Percentiles rank a stretch among this genome's conserved stretches.
phyloP scores from a whole-genome alignment of 1,284 basidiomycete genomes.

The Calocybe gambosa region DNA sequence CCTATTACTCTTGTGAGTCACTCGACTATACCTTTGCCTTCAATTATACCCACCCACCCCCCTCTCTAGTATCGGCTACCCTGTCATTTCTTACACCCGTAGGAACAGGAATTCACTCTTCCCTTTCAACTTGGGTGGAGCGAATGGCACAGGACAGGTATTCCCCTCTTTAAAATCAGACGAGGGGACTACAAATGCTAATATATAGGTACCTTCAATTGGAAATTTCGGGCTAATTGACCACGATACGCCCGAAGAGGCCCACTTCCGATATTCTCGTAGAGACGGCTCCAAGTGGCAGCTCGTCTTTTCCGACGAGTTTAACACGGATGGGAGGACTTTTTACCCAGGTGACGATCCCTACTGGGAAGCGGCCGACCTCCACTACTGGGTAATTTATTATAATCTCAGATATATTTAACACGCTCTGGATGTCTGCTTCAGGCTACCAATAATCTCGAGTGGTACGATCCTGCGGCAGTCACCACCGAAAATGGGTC shows the following conservation, averaged over 20 bases:
- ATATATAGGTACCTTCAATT: slow-evolving; percentile 39
- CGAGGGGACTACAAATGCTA: not conserved
- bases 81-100: slow-evolving; percentile 46
- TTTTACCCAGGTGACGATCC: slow-evolving; percentile 63
- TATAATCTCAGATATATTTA: not conserved
- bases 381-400: slow-evolving; percentile 71
- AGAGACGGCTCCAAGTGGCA: slow-evolving; percentile 40
- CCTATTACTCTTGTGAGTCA: slow-evolving; percentile 48
- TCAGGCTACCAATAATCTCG: slow-evolving; percentile 51
- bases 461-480: slow-evolving; percentile 70
- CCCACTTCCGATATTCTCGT: slow-evolving; percentile 42
- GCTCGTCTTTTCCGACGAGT: slow-evolving; percentile 71
- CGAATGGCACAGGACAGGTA: slow-evolving; percentile 52
- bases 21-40: not conserved
- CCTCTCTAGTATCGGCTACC: slow-evolving; percentile 42
- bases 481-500: slow-evolving; percentile 76
- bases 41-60: not conserved
- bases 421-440: not conserved
- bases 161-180: slow-evolving; percentile 17
- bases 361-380: slow-evolving; percentile 65
- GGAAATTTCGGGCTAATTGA: slow-evolving; percentile 63
- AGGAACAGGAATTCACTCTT: slow-evolving; percentile 23
- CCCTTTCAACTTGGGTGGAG: slow-evolving; percentile 69
- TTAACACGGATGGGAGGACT: slow-evolving; percentile 64
- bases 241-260: slow-evolving; percentile 54